Evolutionary conservation across 2,329 filamentous ascomycete species (phyloP).

Genomic region (Diplodia corticola): DNA sequence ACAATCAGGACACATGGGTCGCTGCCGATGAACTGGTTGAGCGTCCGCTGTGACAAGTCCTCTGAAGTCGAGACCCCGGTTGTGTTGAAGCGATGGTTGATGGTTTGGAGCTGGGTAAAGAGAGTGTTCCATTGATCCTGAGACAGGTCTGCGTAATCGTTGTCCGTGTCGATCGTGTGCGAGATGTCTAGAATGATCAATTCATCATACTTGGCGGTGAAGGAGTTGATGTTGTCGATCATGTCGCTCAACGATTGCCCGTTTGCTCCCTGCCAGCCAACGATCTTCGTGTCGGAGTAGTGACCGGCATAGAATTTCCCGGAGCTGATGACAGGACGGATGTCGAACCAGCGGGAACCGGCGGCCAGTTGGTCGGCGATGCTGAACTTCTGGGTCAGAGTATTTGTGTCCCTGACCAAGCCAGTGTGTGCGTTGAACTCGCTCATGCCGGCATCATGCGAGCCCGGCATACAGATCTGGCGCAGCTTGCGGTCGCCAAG

Average conservation of each 20-base stretch:
- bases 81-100: constrained; percentile 45
- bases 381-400: constrained; percentile 48
- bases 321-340: constrained; percentile 45
- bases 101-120: constrained; percentile 43
- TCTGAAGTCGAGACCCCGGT: constrained; percentile 29
- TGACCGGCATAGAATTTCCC: constrained; percentile 48
- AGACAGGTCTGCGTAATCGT: constrained; percentile 41
- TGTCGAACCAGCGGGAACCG: constrained; percentile 52
- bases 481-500: constrained; percentile 45
- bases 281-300: constrained; percentile 39
- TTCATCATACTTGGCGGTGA: constrained; percentile 48
- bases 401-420: constrained; percentile 44
- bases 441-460: constrained; percentile 54
- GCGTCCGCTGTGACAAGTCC: constrained; percentile 35
- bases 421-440: constrained; percentile 42
- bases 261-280: constrained; percentile 47
- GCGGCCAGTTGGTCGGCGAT: constrained; percentile 49
- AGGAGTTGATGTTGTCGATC: constrained; percentile 48
- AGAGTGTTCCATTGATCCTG: constrained; percentile 46
- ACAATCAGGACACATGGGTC: constrained; percentile 39
- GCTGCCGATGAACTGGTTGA: constrained; percentile 42
- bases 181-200: constrained; percentile 51
- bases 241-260: constrained; percentile 48
- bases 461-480: constrained; percentile 51
- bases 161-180: constrained; percentile 47